These are phyloP conservation scores for Gnomoniopsis smithogilvyi DNA, from an alignment of 2,329 filamentous ascomycete species.

Conservation along the genomic window DNA sequence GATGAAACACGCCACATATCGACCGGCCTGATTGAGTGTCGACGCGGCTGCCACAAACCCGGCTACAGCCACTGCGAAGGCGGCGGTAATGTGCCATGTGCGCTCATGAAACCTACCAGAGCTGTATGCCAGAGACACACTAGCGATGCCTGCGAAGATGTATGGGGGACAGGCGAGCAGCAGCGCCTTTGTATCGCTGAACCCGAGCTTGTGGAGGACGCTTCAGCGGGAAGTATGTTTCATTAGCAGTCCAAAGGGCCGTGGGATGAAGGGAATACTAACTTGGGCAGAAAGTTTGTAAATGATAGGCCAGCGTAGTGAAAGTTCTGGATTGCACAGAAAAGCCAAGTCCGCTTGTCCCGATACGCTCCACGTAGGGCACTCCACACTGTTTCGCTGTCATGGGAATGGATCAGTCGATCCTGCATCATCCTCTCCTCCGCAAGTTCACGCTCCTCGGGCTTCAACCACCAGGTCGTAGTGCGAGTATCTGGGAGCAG, in stretches of 20 bases:
- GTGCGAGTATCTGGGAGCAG: constrained; percentile 3
- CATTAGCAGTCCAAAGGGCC: not conserved
- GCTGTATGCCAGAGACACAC: constrained; percentile 38
- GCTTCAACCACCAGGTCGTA: constrained; percentile 8
- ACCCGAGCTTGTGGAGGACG: constrained; percentile 38
- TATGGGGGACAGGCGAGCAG: constrained; percentile 45
- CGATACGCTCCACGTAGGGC: not conserved
- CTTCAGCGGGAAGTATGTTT: constrained; percentile 10
- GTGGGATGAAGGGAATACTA: not conserved
- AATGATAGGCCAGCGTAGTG: constrained; percentile 4
- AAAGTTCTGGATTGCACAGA: constrained; percentile 15
- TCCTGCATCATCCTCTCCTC: constrained; percentile 4
- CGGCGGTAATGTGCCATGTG: constrained; percentile 36
- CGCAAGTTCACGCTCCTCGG: constrained; percentile 3
- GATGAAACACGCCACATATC: constrained; percentile 33
- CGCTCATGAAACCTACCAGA: constrained; percentile 41
- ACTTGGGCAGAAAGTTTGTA: not conserved
- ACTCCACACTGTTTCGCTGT: constrained; percentile 2
- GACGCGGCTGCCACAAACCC: constrained; percentile 34
- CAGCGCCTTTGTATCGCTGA: constrained; percentile 36
- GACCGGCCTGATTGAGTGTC: constrained; percentile 28
- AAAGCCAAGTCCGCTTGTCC: constrained; percentile 6
- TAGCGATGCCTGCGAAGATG: constrained; percentile 39
- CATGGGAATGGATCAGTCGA: not conserved
- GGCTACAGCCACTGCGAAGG: constrained; percentile 35